These are phyloP conservation scores for Nakaseomyces bracarensis DNA, from an alignment of 1,139 yeast species.

Conservation along the genomic window DNA sequence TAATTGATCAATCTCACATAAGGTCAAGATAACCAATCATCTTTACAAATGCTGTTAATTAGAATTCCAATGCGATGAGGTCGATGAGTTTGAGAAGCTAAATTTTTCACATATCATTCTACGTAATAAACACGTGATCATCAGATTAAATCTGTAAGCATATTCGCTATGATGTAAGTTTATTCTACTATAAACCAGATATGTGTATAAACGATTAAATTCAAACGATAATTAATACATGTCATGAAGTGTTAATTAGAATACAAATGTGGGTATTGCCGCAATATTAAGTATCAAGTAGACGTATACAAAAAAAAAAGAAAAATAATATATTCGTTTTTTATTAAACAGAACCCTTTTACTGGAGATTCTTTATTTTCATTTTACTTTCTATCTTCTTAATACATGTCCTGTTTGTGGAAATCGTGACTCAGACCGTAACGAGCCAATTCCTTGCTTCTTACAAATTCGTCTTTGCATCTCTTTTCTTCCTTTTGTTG, in stretches of 20 bases:
- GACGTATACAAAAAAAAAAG: neutral
- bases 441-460: conserved; percentile 41
- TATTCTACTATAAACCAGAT: no score
- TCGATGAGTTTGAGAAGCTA: conserved; percentile 1
- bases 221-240: neutral
- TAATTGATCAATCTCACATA: no score
- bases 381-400: conserved; percentile 10
- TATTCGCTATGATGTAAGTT: no score
- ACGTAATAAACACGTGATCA: neutral
- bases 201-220: neutral
- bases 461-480: conserved; percentile 40
- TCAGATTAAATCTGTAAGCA: no score
- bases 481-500: conserved; percentile 34
- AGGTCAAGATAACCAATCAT: no score
- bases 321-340: neutral
- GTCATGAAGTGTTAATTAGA: neutral
- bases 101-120: neutral
- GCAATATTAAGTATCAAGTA: no score
- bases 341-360: neutral
- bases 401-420: conserved; percentile 45
- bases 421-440: conserved; percentile 54
- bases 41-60: neutral
- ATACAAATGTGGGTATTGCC: no score
- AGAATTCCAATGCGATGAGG: conserved; percentile 1
- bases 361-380: neutral